A percentile compares a stretch with the other conserved stretches of the same genome.
Evolutionary conservation across 148 eudicot genomes (phyloP).

Genomic region (Cornus florida): DNA sequence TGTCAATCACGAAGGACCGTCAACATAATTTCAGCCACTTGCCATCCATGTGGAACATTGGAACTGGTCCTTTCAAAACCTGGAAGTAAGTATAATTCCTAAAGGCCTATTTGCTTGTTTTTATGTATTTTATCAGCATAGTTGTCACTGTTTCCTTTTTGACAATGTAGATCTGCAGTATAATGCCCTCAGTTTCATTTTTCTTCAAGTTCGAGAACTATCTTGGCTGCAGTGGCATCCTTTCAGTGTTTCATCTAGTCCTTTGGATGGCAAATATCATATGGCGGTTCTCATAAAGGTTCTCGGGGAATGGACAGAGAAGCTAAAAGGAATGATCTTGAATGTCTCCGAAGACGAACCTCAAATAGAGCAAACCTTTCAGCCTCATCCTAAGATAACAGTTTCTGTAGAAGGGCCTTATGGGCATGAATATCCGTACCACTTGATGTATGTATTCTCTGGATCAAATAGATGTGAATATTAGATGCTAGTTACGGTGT

Average conservation of each 20-base stretch:
- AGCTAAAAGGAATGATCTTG: constrained; percentile 43
- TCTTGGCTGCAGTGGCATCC: constrained; percentile 92
- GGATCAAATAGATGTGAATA: neutral
- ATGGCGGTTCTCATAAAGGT: constrained; percentile 65
- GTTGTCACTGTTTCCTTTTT: constrained; percentile 1
- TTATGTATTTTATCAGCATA: neutral
- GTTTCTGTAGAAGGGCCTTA: constrained; percentile 89
- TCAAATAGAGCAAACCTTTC: constrained; percentile 29
- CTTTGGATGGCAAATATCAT: constrained; percentile 69
- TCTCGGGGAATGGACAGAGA: constrained; percentile 67
- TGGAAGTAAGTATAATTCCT: constrained; percentile 40
- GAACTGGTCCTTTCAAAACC: constrained; percentile 80
- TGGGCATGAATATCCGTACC: constrained; percentile 81
- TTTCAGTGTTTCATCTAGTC: constrained; percentile 86
- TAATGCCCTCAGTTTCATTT: constrained; percentile 82
- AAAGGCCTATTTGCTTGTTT: neutral
- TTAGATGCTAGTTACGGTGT: neutral
- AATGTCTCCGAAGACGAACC: constrained; percentile 29
- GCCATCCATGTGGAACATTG: constrained; percentile 72
- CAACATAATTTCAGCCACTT: constrained; percentile 65
- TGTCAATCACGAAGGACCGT: constrained; percentile 73
- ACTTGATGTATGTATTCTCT: constrained; percentile 50
- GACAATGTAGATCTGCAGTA: constrained; percentile 57
- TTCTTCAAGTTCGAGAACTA: constrained; percentile 73
- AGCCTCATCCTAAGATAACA: constrained; percentile 38